These are phyloP conservation scores for Paracoccidioides brasiliensis DNA, from an alignment of 2,329 filamentous ascomycete genomes.

Conservation along the genomic window DNA sequence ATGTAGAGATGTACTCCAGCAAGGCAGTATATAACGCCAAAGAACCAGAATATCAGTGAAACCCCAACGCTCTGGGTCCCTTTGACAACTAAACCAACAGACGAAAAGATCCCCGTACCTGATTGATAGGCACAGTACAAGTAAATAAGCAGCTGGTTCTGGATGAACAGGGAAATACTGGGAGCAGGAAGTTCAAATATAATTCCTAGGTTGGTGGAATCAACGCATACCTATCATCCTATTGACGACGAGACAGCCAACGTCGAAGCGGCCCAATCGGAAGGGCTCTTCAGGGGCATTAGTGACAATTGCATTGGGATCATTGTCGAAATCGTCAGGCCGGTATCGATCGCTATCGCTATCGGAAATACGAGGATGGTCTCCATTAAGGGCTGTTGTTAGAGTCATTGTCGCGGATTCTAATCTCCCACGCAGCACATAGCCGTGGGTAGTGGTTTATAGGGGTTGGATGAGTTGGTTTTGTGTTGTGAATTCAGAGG, in stretches of 20 bases:
- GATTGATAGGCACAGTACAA: background rate
- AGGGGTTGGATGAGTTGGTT: background rate
- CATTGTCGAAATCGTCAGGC: background rate
- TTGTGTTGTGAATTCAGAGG: background rate
- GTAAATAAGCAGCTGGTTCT: background rate
- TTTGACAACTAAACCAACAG: slow-evolving; percentile 8
- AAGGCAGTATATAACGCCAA: slow-evolving; percentile 9
- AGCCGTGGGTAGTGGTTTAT: background rate
- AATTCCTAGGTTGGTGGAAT: background rate
- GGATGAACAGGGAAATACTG: background rate
- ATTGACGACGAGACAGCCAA: slow-evolving; percentile 11
- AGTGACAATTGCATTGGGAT: slow-evolving; percentile 5
- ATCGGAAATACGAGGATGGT: slow-evolving; percentile 2
- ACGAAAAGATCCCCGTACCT: slow-evolving; percentile 13
- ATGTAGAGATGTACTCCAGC: slow-evolving; percentile 11
- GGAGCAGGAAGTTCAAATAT: background rate
- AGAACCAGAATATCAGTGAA: slow-evolving; percentile 12
- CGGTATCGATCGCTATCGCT: background rate
- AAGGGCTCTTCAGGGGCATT: slow-evolving; percentile 7
- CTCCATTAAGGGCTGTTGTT: background rate
- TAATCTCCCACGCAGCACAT: background rate
- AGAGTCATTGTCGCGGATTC: background rate
- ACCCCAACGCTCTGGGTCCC: slow-evolving; percentile 10
- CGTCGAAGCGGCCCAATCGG: slow-evolving; percentile 9
- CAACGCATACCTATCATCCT: slow-evolving; percentile 11